Evolutionary conservation across 805 yeast species (phyloP).

Genomic region (Wickerhamomyces ciferrii): DNA sequence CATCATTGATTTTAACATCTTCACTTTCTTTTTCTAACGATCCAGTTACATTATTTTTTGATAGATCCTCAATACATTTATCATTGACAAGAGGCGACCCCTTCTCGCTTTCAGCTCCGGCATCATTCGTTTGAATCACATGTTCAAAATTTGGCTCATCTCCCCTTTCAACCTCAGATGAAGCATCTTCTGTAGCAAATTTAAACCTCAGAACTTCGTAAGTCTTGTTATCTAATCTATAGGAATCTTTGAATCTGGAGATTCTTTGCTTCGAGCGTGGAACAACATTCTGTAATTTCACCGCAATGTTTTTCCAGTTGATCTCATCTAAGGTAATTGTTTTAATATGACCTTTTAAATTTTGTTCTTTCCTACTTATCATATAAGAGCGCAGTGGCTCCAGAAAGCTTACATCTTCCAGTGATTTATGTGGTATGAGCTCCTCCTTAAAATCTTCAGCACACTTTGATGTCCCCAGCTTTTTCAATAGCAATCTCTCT

Average conservation of each 20-base stretch:
- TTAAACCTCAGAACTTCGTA: background rate
- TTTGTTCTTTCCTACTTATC: background rate
- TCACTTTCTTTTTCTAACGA: background rate
- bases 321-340: background rate
- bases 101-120: too few species aligned
- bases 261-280: background rate
- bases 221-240: background rate
- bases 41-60: too few species aligned
- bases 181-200: background rate
- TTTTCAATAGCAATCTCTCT: slow-evolving; percentile 5
- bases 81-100: too few species aligned
- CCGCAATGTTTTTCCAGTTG: background rate
- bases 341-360: background rate
- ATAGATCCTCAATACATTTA: too few species aligned
- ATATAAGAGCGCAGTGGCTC: background rate
- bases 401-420: background rate
- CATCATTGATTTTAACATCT: background rate
- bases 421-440: background rate
- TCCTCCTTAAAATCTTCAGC: too few species aligned
- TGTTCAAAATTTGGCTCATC: too few species aligned
- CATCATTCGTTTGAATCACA: too few species aligned
- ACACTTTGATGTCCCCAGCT: background rate
- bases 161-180: too few species aligned
- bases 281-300: background rate
- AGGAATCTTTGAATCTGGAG: background rate